Evolutionary conservation across 2,329 filamentous ascomycete genomes (phyloP).

Genomic region (Alternaria conjuncta): DNA sequence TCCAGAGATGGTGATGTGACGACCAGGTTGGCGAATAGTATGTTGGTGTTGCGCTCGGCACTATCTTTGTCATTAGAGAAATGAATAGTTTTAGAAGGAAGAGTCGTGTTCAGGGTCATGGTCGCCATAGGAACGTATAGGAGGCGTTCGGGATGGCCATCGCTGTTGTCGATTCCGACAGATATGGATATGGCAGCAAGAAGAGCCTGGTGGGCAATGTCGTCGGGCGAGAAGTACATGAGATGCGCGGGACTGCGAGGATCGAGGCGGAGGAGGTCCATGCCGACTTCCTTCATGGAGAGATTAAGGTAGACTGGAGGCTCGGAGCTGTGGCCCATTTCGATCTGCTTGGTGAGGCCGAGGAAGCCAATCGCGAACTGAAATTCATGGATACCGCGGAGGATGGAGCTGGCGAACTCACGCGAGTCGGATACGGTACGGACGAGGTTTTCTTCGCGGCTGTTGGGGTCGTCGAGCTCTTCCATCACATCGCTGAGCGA

Average conservation of each 20-base stretch:
- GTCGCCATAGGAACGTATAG: slow-evolving; percentile 97
- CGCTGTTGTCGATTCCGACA: slow-evolving; percentile 88
- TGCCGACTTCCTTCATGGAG: slow-evolving; percentile 94
- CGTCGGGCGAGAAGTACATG: slow-evolving; percentile 95
- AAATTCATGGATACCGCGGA: slow-evolving; percentile 93
- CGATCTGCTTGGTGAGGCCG: slow-evolving; percentile 80
- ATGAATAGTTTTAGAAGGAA: slow-evolving; percentile 92
- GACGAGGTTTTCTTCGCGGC: slow-evolving; percentile 70
- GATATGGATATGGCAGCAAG: slow-evolving; percentile 92
- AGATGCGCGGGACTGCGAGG: slow-evolving; percentile 92
- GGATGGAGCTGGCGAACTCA: slow-evolving; percentile 86
- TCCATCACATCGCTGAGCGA: slow-evolving; percentile 76
- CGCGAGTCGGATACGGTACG: slow-evolving; percentile 90
- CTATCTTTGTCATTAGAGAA: slow-evolving; percentile 72
- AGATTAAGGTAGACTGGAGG: slow-evolving; percentile 82
- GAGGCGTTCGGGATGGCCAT: slow-evolving; percentile 82
- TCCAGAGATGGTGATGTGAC: slow-evolving; percentile 95
- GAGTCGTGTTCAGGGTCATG: slow-evolving; percentile 89
- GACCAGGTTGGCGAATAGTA: slow-evolving; percentile 94
- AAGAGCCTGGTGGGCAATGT: slow-evolving; percentile 93
- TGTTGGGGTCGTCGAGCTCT: slow-evolving; percentile 74
- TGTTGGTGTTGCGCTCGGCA: slow-evolving; percentile 91
- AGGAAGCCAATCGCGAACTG: slow-evolving; percentile 94
- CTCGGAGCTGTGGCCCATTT: slow-evolving; percentile 69
- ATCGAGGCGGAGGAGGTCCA: slow-evolving; percentile 91